Percentiles rank a stretch among this genome's conserved stretches.
Evolutionary conservation across 345 rosid genomes (phyloP).

Genomic region (Balakata baccata): DNA sequence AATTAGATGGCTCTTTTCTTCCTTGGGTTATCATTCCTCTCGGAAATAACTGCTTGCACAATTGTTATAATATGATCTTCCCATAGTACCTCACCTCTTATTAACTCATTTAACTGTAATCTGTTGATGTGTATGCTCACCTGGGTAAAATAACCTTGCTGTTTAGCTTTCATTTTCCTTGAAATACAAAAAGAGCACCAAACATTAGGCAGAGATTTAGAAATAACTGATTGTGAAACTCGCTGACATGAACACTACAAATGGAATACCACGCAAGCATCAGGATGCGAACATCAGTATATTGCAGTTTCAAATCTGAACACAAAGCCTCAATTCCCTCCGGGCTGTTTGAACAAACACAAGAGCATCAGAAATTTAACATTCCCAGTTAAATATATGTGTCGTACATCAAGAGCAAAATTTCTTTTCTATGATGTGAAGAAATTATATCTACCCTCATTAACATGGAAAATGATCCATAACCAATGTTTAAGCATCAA

Average conservation of each 20-base stretch:
- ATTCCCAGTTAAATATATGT: not conserved
- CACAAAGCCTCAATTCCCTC: constrained; percentile 54
- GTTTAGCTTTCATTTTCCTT: constrained; percentile 54
- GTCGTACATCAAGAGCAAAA: not conserved
- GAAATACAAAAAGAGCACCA: constrained; percentile 17
- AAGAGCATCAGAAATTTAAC: constrained; percentile 4
- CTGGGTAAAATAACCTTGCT: constrained; percentile 49
- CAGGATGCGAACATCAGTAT: constrained; percentile 49
- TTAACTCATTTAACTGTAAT: not conserved
- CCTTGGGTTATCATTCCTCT: not conserved
- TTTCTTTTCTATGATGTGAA: too few relatives aligned
- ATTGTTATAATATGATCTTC: not conserved
- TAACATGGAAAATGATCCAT: not conserved
- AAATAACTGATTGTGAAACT: not conserved
- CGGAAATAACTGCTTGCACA: not conserved
- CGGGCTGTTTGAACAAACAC: constrained; percentile 40
- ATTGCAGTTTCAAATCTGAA: constrained; percentile 41
- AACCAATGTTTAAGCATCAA: not conserved
- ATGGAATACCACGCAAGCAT: constrained; percentile 52
- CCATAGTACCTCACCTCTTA: not conserved
- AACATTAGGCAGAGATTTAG: constrained; percentile 3
- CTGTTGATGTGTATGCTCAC: constrained; percentile 16
- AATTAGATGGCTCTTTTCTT: not conserved
- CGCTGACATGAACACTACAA: not conserved
- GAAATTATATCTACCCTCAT: not conserved